Conservation (phyloP, 257 asterid genomes). For the Solanum commersonii region DNA sequence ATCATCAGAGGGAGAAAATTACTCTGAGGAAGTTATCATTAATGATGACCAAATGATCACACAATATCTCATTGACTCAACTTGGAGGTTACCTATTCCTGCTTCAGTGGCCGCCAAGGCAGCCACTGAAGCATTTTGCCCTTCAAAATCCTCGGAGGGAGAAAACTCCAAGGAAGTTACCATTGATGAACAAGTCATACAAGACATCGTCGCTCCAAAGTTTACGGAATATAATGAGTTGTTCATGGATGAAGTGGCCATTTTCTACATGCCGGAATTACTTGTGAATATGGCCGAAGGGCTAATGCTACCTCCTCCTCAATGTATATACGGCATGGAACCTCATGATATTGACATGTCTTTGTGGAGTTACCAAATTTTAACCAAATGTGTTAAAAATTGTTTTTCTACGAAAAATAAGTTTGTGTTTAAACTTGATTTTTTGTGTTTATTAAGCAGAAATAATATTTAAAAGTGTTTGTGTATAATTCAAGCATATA, state of each 20-base stretch:
- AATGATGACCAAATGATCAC: not conserved
- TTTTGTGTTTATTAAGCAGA: not conserved
- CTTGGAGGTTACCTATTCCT: constrained; percentile 37
- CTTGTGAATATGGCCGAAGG: constrained; percentile 43
- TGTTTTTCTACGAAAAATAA: not conserved
- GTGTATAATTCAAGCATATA: too few relatives aligned
- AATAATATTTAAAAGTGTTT: too few relatives aligned
- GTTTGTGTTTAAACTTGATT: not conserved
- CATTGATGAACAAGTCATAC: too few relatives aligned
- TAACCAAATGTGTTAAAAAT: not conserved
- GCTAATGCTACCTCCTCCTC: constrained; percentile 22
- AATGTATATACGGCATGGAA: not conserved
- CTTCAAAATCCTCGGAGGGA: not conserved
- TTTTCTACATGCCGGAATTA: constrained; percentile 36
- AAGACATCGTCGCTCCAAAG: too few relatives aligned
- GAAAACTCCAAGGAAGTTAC: not conserved
- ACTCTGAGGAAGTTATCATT: not conserved
- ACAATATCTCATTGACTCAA: not conserved
- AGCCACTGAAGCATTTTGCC: constrained; percentile 42
- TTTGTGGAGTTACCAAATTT: not conserved
- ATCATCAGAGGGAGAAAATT: not conserved
- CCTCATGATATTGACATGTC: not conserved
- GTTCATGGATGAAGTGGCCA: constrained; percentile 34
- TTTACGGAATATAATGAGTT: not conserved
- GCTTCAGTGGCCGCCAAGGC: constrained; percentile 33